Percentiles rank a stretch among this genome's conserved stretches.
These are phyloP conservation scores for Xerophyta viscosa DNA, from an alignment of 106 monocot species.

Conservation along the genomic window DNA sequence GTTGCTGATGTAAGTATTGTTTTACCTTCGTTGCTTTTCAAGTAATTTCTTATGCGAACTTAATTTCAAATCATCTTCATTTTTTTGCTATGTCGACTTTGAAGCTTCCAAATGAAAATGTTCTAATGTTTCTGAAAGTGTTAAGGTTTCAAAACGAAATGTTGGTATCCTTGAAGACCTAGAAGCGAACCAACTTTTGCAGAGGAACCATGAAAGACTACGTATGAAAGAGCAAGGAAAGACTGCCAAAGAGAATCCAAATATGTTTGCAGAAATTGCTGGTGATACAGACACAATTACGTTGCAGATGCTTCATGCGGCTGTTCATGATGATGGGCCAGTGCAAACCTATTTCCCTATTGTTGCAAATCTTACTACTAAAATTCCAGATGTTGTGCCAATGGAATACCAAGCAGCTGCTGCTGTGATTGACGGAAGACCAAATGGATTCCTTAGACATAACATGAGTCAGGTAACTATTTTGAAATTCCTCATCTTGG, in stretches of 20 bases:
- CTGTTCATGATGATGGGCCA: no score
- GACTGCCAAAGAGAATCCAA: no score
- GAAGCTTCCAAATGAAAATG: slow-evolving; percentile 7
- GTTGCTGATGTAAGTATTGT: slow-evolving; percentile 9
- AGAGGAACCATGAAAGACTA: not conserved
- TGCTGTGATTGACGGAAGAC: slow-evolving; percentile 1
- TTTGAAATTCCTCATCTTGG: slow-evolving; percentile 11
- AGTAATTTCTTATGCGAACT: no score
- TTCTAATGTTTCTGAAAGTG: slow-evolving; percentile 2
- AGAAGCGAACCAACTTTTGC: slow-evolving; percentile 1
- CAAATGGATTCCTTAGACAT: not conserved
- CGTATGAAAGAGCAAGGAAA: not conserved
- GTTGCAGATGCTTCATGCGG: no score
- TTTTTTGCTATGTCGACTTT: not conserved
- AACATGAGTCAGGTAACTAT: slow-evolving; percentile 1
- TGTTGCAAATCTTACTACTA: no score
- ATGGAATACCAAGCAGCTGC: slow-evolving; percentile 2
- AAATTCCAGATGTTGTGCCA: slow-evolving; percentile 1
- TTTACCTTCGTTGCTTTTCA: no score
- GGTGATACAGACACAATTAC: no score
- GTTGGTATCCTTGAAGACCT: not conserved
- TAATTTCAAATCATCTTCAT: no score
- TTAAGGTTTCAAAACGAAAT: slow-evolving; percentile 9
- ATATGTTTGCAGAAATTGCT: no score
- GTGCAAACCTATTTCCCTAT: no score